Evolutionary conservation across 176 grass and related monocot genomes (phyloP).

Genomic region (Lolium multiflorum): DNA sequence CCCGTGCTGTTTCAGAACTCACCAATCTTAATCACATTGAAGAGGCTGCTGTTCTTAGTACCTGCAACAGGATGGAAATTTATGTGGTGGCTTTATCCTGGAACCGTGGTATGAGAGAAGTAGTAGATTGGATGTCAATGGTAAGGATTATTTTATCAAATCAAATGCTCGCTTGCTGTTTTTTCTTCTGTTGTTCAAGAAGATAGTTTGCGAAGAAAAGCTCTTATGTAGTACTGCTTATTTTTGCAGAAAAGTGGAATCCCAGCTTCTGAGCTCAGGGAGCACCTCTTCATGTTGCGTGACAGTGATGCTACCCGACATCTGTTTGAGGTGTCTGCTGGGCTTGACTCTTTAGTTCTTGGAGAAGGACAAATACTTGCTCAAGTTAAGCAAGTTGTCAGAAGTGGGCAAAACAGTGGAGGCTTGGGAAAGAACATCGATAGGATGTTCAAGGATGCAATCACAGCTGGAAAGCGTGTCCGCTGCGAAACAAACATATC

Average conservation of each 20-base stretch:
- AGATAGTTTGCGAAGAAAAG: constrained; percentile 22
- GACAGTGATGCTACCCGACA: constrained; percentile 78
- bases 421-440: constrained; percentile 90
- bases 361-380: constrained; percentile 91
- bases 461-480: constrained; percentile 88
- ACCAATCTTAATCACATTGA: constrained; percentile 88
- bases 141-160: constrained; percentile 48
- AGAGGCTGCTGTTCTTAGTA: constrained; percentile 97
- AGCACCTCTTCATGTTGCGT: constrained; percentile 86
- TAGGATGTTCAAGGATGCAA: constrained; percentile 97
- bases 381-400: constrained; percentile 92
- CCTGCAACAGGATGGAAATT: constrained; percentile 98
- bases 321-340: constrained; percentile 85
- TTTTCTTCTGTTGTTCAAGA: constrained; percentile 7
- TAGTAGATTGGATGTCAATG: constrained; percentile 97
- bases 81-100: constrained; percentile 92
- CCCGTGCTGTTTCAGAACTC: constrained; percentile 85
- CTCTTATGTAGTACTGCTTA: constrained; percentile 15
- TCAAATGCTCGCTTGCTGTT: constrained; percentile 15
- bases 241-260: constrained; percentile 79
- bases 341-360: constrained; percentile 83
- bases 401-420: constrained; percentile 73
- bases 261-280: constrained; percentile 69
- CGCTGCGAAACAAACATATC: constrained; percentile 84
- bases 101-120: constrained; percentile 92